Conservation (phyloP, 1,284 basidiomycete genomes). For the Somion occarium region DNA sequence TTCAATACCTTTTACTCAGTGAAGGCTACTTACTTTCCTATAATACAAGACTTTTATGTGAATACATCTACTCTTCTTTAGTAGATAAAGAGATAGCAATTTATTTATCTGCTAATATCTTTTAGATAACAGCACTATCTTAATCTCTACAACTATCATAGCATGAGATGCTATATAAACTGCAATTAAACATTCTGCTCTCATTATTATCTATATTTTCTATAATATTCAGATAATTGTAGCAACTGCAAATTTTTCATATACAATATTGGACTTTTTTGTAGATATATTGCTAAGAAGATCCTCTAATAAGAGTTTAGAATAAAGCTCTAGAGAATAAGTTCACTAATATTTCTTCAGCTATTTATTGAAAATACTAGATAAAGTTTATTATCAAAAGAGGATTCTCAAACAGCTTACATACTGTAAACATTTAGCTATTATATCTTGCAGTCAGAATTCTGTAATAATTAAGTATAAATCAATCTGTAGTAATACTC, state of each 20-base stretch:
- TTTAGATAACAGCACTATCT: slow-evolving; percentile 34
- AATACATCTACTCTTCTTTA: slow-evolving; percentile 61
- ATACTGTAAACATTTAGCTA: slow-evolving; percentile 49
- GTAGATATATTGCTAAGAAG: slow-evolving; percentile 44
- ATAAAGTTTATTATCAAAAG: slow-evolving; percentile 39
- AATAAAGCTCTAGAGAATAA: too few species aligned
- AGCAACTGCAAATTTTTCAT: slow-evolving; percentile 50
- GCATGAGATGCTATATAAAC: slow-evolving; percentile 41
- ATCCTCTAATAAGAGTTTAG: slow-evolving; percentile 51
- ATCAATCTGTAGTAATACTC: slow-evolving; percentile 35
- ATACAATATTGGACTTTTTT: slow-evolving; percentile 48
- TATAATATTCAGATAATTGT: slow-evolving; percentile 47
- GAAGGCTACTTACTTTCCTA: slow-evolving; percentile 63
- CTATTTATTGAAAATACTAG: slow-evolving; percentile 38
- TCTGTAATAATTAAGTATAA: slow-evolving; percentile 35
- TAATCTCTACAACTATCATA: slow-evolving; percentile 49
- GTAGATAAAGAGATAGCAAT: slow-evolving; percentile 26
- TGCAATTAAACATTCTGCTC: slow-evolving; percentile 46
- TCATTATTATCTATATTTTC: slow-evolving; percentile 54
- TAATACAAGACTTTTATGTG: slow-evolving; percentile 49
- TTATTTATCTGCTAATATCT: neutral
- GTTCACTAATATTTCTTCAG: slow-evolving; percentile 30
- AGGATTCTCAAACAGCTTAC: slow-evolving; percentile 42
- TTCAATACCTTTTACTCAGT: slow-evolving; percentile 53
- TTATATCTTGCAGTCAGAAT: slow-evolving; percentile 41